Percentiles rank a stretch among this genome's conserved stretches.
Conservation (phyloP, 2,329 filamentous ascomycete genomes). For the Colletotrichum zoysiae region DNA sequence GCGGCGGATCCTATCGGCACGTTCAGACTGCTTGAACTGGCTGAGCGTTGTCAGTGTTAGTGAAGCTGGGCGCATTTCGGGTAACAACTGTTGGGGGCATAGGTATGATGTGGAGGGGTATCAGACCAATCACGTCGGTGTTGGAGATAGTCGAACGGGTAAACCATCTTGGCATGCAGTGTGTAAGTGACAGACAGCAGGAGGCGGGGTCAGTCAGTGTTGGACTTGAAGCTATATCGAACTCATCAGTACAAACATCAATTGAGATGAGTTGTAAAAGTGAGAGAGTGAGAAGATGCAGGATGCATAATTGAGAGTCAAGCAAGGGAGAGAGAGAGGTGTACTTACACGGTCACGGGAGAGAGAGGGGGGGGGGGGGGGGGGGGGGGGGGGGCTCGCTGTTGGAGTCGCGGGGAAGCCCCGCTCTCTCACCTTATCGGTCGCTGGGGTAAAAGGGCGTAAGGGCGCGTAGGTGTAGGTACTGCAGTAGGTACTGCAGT, state of each 20-base stretch:
- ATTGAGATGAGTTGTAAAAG: not conserved
- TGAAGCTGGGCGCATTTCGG: conserved; percentile 10
- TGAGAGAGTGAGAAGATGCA: not conserved
- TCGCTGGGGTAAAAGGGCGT: conserved; percentile 35
- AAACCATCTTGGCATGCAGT: conserved; percentile 36
- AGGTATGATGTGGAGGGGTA: conserved; percentile 28
- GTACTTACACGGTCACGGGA: conserved; percentile 38
- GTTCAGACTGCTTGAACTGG: conserved; percentile 83
- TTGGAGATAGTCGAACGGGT: conserved; percentile 71
- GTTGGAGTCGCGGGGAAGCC: conserved; percentile 39
- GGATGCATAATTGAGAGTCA: conserved; percentile 2
- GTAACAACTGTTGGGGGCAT: not conserved
- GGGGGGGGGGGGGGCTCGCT: not conserved
- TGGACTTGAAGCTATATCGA: not conserved
- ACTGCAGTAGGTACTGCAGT: too few species aligned
- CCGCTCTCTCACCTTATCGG: conserved; percentile 35
- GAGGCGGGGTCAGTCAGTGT: not conserved
- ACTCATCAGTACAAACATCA: not conserved
- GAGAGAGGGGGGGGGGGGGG: not conserved
- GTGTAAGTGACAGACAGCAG: not conserved
- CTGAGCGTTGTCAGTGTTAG: conserved; percentile 60
- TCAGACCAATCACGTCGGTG: conserved; percentile 79
- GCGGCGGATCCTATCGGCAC: conserved; percentile 74
- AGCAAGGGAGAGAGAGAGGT: conserved; percentile 6
- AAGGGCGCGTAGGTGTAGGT: conserved; percentile 16